Percentiles rank a stretch among this genome's conserved stretches.
Conservation (phyloP, 768 basidiomycete species). For the Hysterangium stoloniferum region DNA sequence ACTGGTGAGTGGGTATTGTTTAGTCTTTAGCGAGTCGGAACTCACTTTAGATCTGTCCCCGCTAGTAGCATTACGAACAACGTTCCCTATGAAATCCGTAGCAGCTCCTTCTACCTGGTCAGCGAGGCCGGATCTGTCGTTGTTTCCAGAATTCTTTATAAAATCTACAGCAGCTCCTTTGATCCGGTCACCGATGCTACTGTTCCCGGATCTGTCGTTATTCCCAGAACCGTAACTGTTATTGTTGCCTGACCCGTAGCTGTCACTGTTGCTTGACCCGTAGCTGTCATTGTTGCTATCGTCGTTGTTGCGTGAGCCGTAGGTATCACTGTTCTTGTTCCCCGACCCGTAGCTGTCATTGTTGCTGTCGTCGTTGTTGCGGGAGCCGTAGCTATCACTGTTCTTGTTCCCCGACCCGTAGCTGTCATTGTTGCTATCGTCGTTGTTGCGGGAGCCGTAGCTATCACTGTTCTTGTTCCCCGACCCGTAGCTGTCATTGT, state of each 20-base stretch:
- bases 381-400: background rate
- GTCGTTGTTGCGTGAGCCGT: too few species aligned
- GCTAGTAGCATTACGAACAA: background rate
- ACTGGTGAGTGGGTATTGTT: background rate
- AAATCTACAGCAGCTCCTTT: background rate
- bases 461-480: background rate
- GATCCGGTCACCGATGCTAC: background rate
- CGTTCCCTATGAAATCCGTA: too few species aligned
- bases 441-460: constrained; percentile 1
- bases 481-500: constrained; percentile 6
- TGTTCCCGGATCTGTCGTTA: background rate
- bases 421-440: background rate
- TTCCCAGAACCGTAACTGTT: background rate
- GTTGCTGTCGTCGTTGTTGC: background rate
- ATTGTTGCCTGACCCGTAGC: constrained; percentile 2
- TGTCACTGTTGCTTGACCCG: background rate
- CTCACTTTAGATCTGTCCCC: background rate
- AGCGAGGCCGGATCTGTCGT: background rate
- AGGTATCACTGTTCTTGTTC: too few species aligned
- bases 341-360: background rate
- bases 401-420: background rate
- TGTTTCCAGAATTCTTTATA: background rate
- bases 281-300: background rate
- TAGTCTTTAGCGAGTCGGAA: background rate
- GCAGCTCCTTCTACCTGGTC: too few species aligned